Evolutionary conservation across 305 asterid genomes (phyloP).

Genomic region (Fraxinus velutina): DNA sequence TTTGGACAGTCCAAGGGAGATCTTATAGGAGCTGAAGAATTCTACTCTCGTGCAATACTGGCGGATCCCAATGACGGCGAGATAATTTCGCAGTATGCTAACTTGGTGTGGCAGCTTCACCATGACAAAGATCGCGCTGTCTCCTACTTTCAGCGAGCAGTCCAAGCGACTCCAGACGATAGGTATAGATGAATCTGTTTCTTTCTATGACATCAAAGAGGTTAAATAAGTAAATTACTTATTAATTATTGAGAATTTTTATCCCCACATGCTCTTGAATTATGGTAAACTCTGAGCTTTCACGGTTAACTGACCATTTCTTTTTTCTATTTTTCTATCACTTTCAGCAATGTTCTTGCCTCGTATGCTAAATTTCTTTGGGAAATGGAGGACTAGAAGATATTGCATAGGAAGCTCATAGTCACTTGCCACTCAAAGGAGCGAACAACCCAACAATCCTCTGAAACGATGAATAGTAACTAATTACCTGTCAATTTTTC

Average conservation of each 20-base stretch:
- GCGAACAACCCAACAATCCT: slow-evolving; percentile 15
- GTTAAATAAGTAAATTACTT: neutral
- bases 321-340: neutral
- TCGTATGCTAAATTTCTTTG: slow-evolving; percentile 50
- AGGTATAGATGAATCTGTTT: slow-evolving; percentile 39
- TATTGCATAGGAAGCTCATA: slow-evolving; percentile 15
- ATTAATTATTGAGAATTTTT: neutral
- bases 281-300: neutral
- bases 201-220: neutral
- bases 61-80: slow-evolving; percentile 71
- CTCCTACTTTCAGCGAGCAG: slow-evolving; percentile 59
- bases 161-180: slow-evolving; percentile 55
- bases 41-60: slow-evolving; percentile 51
- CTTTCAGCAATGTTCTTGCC: slow-evolving; percentile 67
- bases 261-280: neutral
- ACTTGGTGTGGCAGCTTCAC: slow-evolving; percentile 64
- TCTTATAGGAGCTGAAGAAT: slow-evolving; percentile 63
- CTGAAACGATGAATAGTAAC: neutral
- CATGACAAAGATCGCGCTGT: slow-evolving; percentile 53
- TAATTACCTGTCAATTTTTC: neutral
- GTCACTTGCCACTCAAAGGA: slow-evolving; percentile 9
- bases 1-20: slow-evolving; percentile 60
- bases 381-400: slow-evolving; percentile 51
- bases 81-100: slow-evolving; percentile 53
- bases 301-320: neutral